Conservation (phyloP, 2,329 filamentous ascomycete genomes). For the Aspergillaceae sp. region DNA sequence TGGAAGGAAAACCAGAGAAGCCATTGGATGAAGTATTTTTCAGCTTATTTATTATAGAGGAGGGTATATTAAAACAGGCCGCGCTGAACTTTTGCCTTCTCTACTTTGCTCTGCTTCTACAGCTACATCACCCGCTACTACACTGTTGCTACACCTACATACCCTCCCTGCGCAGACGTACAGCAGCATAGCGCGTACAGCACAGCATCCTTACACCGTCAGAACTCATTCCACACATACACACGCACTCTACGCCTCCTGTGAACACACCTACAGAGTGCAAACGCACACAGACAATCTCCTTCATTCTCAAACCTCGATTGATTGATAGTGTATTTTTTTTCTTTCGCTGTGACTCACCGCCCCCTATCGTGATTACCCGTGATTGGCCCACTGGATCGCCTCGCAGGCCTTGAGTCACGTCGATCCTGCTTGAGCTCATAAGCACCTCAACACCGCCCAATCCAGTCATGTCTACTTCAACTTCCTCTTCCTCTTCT, state of each 20-base stretch:
- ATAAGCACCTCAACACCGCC: conserved; percentile 12
- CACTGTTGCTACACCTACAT: too few species aligned
- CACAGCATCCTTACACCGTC: background rate
- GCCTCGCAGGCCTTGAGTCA: conserved; percentile 19
- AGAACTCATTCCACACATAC: background rate
- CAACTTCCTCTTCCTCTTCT: conserved; percentile 10
- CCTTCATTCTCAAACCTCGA: background rate
- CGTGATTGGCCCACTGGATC: conserved; percentile 19
- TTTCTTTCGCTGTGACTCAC: conserved; percentile 10
- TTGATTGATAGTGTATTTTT: too few species aligned
- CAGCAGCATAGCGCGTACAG: too few species aligned
- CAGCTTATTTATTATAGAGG: conserved; percentile 1
- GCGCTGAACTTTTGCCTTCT: background rate
- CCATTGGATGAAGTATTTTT: conserved; percentile 4
- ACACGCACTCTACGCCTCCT: background rate
- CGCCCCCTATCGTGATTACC: conserved; percentile 13
- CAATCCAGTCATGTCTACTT: conserved; percentile 14
- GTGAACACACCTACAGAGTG: background rate
- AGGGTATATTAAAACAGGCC: background rate
- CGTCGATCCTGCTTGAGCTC: conserved; percentile 3
- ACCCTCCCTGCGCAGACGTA: too few species aligned
- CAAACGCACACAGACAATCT: background rate
- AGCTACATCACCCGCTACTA: too few species aligned
- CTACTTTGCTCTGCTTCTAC: too few species aligned
- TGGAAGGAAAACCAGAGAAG: conserved; percentile 1